Conservation (phyloP, 1,284 basidiomycete genomes). For the Ceratobasidium sp. region DNA sequence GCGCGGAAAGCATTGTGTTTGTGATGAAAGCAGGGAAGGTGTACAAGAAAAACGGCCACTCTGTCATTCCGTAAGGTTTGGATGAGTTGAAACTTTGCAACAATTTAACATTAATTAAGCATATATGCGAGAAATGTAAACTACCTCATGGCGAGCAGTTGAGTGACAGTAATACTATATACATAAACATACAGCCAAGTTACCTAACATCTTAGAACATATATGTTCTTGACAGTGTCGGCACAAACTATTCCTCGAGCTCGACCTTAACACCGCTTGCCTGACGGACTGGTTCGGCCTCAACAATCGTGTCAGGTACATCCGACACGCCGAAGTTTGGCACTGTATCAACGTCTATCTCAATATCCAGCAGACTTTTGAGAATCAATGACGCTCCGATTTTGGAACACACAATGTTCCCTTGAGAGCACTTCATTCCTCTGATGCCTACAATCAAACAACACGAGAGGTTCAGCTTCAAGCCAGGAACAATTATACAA, state of each 20-base stretch:
- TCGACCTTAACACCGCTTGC: conserved; percentile 65
- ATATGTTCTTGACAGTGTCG: background rate
- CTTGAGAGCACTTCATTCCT: conserved; percentile 69
- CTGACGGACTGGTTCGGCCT: conserved; percentile 62
- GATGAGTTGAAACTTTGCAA: too few species aligned
- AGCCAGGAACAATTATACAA: conserved; percentile 6
- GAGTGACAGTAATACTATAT: too few species aligned
- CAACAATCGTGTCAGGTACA: conserved; percentile 64
- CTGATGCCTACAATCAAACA: conserved; percentile 64
- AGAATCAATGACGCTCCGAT: conserved; percentile 76
- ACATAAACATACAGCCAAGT: too few species aligned
- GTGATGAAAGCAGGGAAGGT: conserved; percentile 69
- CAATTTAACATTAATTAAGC: too few species aligned
- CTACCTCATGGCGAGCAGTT: too few species aligned
- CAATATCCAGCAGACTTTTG: conserved; percentile 66
- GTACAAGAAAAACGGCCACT: conserved; percentile 59
- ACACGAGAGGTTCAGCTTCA: background rate
- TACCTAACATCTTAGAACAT: too few species aligned
- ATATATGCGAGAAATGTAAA: too few species aligned
- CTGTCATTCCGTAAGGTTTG: conserved; percentile 16
- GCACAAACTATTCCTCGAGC: conserved; percentile 23
- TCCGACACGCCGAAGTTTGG: conserved; percentile 49
- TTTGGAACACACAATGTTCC: conserved; percentile 75
- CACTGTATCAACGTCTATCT: conserved; percentile 58
- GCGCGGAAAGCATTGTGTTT: conserved; percentile 59